These are phyloP conservation scores for Mycocentrospora acerina DNA, from an alignment of 2,329 filamentous ascomycete species.

Conservation along the genomic window DNA sequence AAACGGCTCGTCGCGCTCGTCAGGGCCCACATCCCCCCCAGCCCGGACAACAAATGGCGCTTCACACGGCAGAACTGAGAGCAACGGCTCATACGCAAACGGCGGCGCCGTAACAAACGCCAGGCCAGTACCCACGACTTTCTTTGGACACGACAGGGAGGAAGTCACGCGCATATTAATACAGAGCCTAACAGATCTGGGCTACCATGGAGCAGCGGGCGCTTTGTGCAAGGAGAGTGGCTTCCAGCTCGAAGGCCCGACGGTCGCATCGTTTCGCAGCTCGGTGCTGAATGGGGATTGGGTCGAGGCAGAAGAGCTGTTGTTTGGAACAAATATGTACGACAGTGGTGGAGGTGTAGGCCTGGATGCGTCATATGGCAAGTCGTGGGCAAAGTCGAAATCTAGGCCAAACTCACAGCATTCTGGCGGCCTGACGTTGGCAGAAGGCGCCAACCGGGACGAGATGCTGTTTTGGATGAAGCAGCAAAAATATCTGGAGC, in stretches of 20 bases:
- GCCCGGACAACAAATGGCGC: conserved; percentile 46
- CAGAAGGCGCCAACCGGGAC: conserved; percentile 71
- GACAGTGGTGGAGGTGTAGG: conserved; percentile 48
- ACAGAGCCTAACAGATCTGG: conserved; percentile 85
- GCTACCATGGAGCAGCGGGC: conserved; percentile 76
- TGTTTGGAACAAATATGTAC: conserved; percentile 59
- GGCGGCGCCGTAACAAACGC: conserved; percentile 38
- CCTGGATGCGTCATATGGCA: conserved; percentile 35
- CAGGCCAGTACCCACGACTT: conserved; percentile 49
- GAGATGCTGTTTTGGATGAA: conserved; percentile 85
- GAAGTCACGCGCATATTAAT: conserved; percentile 92
- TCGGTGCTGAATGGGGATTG: conserved; percentile 81
- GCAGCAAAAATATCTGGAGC: conserved; percentile 92
- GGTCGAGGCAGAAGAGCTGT: conserved; percentile 78
- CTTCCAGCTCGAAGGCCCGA: conserved; percentile 80
- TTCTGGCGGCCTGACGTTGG: conserved; percentile 66
- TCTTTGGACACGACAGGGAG: conserved; percentile 85
- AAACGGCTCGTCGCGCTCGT: conserved; percentile 44
- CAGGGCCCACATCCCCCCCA: conserved; percentile 33
- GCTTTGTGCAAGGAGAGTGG: conserved; percentile 80
- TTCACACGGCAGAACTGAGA: conserved; percentile 41
- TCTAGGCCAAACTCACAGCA: conserved; percentile 38
- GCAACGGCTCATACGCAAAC: conserved; percentile 49
- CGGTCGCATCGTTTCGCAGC: conserved; percentile 80
- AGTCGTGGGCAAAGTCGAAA: conserved; percentile 34